Conservation (phyloP, 2,329 filamentous ascomycete genomes). For the Basipetospora sp. region DNA sequence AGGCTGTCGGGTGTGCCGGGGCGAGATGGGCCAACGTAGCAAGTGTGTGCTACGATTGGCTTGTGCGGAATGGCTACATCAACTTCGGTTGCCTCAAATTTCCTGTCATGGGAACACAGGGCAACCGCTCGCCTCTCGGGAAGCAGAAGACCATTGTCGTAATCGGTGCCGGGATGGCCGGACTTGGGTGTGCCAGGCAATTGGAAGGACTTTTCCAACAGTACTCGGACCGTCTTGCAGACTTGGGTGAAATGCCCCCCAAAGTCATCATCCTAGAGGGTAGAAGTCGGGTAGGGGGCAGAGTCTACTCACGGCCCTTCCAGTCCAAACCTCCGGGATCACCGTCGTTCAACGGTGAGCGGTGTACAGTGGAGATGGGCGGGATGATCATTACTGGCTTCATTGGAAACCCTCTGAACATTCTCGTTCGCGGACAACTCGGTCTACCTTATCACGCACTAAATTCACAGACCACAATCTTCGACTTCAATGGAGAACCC, state of each 20-base stretch:
- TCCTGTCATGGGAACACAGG: constrained; percentile 30
- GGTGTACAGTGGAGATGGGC: constrained; percentile 85
- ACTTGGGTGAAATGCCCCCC: constrained; percentile 53
- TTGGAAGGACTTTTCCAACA: constrained; percentile 75
- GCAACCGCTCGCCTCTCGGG: constrained; percentile 20
- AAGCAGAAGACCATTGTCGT: constrained; percentile 65
- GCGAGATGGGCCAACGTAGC: constrained; percentile 79
- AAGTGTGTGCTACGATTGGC: constrained; percentile 81
- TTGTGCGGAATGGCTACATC: constrained; percentile 80
- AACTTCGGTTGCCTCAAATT: constrained; percentile 85
- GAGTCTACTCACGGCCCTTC: constrained; percentile 72
- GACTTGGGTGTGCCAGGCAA: constrained; percentile 81
- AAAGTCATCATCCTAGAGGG: constrained; percentile 74
- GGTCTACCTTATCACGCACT: constrained; percentile 74
- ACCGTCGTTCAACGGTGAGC: constrained; percentile 28
- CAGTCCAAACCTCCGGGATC: constrained; percentile 39
- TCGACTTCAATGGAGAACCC: constrained; percentile 65
- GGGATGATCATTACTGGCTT: constrained; percentile 98
- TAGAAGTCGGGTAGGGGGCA: constrained; percentile 70
- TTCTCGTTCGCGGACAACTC: constrained; percentile 79
- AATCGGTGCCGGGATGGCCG: constrained; percentile 87
- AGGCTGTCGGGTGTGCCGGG: constrained; percentile 83
- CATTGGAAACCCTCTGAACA: constrained; percentile 87
- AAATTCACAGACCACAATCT: constrained; percentile 68
- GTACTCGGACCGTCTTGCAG: constrained; percentile 52